Percentiles rank a stretch among this genome's conserved stretches.
These are phyloP conservation scores for Pseudohyphozyma bogoriensis DNA, from an alignment of 768 basidiomycete genomes.

Conservation along the genomic window DNA sequence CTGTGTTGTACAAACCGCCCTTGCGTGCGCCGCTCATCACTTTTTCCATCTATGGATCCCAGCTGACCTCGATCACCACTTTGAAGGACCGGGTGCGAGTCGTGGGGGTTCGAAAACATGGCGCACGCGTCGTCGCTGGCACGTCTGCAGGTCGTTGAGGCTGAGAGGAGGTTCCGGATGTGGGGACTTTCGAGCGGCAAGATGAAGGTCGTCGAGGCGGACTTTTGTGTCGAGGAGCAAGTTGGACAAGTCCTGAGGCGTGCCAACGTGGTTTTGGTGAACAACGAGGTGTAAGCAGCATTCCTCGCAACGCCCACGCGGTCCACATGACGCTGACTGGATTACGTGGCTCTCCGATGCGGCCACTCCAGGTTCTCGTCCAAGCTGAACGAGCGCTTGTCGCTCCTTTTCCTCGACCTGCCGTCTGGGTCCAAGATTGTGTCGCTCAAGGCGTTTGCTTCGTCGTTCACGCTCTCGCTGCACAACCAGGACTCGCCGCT, in stretches of 20 bases:
- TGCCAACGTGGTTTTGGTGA: slow-evolving; percentile 85
- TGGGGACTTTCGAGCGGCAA: slow-evolving; percentile 75
- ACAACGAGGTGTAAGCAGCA: slow-evolving; percentile 42
- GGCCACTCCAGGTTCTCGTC: slow-evolving; percentile 41
- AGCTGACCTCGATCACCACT: background rate
- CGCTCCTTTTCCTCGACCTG: slow-evolving; percentile 83
- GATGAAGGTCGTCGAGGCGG: slow-evolving; percentile 69
- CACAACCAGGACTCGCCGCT: slow-evolving; percentile 75
- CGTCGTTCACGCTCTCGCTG: slow-evolving; percentile 74
- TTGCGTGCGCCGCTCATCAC: slow-evolving; percentile 46
- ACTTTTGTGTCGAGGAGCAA: slow-evolving; percentile 63
- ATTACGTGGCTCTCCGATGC: background rate
- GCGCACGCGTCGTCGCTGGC: slow-evolving; percentile 72
- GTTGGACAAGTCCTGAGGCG: slow-evolving; percentile 60
- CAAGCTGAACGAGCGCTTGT: slow-evolving; percentile 65
- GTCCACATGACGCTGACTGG: background rate
- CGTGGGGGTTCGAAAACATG: slow-evolving; percentile 73
- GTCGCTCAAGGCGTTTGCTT: slow-evolving; percentile 76
- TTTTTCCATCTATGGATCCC: background rate
- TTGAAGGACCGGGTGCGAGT: slow-evolving; percentile 50
- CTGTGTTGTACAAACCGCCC: slow-evolving; percentile 65
- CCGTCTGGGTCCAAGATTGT: slow-evolving; percentile 87
- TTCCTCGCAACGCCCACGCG: background rate
- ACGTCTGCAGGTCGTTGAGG: slow-evolving; percentile 60
- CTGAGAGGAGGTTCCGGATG: slow-evolving; percentile 68